A percentile compares a stretch with the other conserved stretches of the same genome.
Conservation (phyloP, 495 filamentous ascomycete species). For the Tuber indicum region DNA sequence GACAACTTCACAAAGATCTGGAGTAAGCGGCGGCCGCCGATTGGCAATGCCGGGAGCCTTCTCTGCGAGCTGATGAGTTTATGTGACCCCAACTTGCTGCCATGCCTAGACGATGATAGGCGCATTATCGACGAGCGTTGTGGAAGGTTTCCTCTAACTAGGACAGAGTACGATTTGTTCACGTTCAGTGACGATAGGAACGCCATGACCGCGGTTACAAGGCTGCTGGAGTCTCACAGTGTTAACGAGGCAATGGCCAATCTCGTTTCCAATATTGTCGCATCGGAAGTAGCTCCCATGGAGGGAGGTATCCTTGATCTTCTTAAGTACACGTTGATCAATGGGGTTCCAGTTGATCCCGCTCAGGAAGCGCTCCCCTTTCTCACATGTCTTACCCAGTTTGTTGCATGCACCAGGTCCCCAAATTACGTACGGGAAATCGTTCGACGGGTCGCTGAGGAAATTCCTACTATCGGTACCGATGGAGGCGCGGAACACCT, state of each 20-base stretch:
- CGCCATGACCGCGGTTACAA: slow-evolving; percentile 43
- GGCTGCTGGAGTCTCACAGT: slow-evolving; percentile 35
- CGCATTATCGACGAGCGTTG: slow-evolving; percentile 21
- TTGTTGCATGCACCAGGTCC: slow-evolving; percentile 48
- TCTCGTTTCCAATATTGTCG: slow-evolving; percentile 46
- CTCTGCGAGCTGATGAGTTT: slow-evolving; percentile 33
- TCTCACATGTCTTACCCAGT: slow-evolving; percentile 49
- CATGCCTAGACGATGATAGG: slow-evolving; percentile 27
- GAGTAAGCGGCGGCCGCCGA: slow-evolving; percentile 34
- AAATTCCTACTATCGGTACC: slow-evolving; percentile 53
- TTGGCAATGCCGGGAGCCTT: slow-evolving; percentile 30
- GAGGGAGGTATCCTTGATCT: slow-evolving; percentile 43
- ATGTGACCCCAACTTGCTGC: slow-evolving; percentile 31
- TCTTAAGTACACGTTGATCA: slow-evolving; percentile 49
- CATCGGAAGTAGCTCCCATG: slow-evolving; percentile 46
- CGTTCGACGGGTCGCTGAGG: slow-evolving; percentile 51
- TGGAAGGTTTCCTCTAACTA: slow-evolving; percentile 43
- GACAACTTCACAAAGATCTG: slow-evolving; percentile 38
- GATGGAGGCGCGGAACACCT: slow-evolving; percentile 56
- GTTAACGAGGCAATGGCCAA: slow-evolving; percentile 32
- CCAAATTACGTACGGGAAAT: slow-evolving; percentile 45
- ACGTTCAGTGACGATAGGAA: slow-evolving; percentile 41
- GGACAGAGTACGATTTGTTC: slow-evolving; percentile 43
- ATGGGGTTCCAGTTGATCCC: slow-evolving; percentile 53
- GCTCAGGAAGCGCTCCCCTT: slow-evolving; percentile 53